Evolutionary conservation across 306 rosid species (phyloP).

Genomic region (Senna tora): DNA sequence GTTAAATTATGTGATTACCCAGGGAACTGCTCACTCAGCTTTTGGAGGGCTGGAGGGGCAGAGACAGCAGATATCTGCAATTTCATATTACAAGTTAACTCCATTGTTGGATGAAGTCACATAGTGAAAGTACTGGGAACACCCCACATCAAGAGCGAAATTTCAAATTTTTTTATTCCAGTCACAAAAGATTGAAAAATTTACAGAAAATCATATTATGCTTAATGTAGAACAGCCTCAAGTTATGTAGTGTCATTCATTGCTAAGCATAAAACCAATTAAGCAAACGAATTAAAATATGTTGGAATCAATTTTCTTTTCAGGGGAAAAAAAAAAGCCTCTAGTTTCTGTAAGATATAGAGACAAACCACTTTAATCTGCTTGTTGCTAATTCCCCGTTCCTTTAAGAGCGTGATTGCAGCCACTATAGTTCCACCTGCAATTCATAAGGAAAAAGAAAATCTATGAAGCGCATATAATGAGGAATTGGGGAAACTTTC

Average conservation of each 20-base stretch:
- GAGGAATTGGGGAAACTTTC: constrained; percentile 10
- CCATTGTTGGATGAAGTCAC: neutral
- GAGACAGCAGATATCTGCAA: constrained; percentile 89
- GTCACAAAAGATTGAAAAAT: constrained; percentile 1
- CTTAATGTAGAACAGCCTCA: neutral
- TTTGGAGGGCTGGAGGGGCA: constrained; percentile 94
- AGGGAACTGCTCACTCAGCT: constrained; percentile 88
- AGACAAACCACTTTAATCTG: constrained; percentile 80
- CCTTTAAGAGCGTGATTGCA: constrained; percentile 71
- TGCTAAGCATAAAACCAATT: neutral
- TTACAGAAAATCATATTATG: neutral
- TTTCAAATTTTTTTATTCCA: neutral
- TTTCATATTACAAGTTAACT: neutral
- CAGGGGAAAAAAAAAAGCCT: neutral
- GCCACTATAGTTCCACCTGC: constrained; percentile 91
- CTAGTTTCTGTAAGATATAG: constrained; percentile 22
- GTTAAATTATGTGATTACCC: constrained; percentile 60
- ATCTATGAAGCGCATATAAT: neutral
- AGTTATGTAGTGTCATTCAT: too few species aligned
- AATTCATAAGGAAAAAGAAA: constrained; percentile 31
- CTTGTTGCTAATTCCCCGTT: constrained; percentile 70
- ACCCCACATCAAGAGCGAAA: neutral
- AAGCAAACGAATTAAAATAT: constrained; percentile 6
- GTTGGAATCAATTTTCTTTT: neutral
- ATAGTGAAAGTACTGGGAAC: neutral